Base-by-base conservation (phyloP, 2,329 filamentous ascomycete species). In the Leptoxyphium fumago region DNA sequence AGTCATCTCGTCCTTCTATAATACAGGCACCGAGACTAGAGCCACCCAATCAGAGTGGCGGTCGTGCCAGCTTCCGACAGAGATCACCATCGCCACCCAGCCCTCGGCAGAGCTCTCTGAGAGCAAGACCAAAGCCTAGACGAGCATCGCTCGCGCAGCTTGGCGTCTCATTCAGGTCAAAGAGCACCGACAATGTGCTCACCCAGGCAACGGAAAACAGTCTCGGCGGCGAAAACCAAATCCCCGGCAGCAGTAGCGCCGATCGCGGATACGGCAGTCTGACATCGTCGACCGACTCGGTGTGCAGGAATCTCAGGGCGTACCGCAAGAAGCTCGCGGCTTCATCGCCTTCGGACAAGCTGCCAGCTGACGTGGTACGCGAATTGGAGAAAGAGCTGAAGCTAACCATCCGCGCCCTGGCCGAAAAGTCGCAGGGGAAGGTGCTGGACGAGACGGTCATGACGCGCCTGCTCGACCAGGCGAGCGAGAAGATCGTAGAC, bases 401-500 rank as follows among this genome's bases (percentile, higher is more conserved):
- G 28, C 57, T 67, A 4, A 71, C 71, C 2, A 57, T 65, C 13
- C 55, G 65, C 29, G 64, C 60, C 3, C 54, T 73, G 3, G 63
- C 63, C 6, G 68, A 71, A 42, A 61, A 58, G 43, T 54, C 52
- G 28, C 64, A 64, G 39, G 56, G 57, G 10, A 65, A 61, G 30
- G 53, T 40, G 10, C 46, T 68, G n/a, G 64, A 68, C 43, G 67
- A 69, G 50, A 59, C 55, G 2, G 58, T 58, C 5, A 62, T 70
- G 58, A 57, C 61, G 36, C 79, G 78, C 41, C 63, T 87, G 39
- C 65, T 88, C 7, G 83, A 86, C 51, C 77, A 84, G 61, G 86
- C 86, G 55, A 84, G 80, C 2, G 80, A 85, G 55, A 72, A 78
- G 47, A 65, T 88, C 40, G 76, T 85, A 5, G 75, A 70, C 39